Conservation (phyloP, 2,329 filamentous ascomycete genomes). For the Penicillium sp. region DNA sequence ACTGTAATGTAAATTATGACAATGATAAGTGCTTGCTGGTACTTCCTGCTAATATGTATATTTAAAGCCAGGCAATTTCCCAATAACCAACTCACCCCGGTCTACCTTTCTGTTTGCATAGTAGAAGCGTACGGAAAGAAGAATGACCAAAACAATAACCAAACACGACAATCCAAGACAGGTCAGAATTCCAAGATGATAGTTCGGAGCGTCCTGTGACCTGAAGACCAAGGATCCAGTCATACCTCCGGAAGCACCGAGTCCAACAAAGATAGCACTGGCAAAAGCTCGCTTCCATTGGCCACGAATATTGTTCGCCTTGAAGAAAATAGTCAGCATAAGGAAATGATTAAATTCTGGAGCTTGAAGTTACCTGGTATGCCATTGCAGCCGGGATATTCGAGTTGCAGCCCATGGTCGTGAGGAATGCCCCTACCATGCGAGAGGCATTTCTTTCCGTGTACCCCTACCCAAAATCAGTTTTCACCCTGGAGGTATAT, state of each 20-base stretch:
- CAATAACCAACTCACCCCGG: conserved; percentile 34
- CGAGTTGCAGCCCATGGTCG: conserved; percentile 27
- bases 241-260: conserved; percentile 14
- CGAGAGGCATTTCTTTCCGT: conserved; percentile 20
- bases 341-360: no score
- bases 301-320: conserved; percentile 34
- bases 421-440: conserved; percentile 33
- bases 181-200: conserved; percentile 16
- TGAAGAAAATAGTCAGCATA: neutral
- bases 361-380: conserved; percentile 18
- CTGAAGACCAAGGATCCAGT: conserved; percentile 14
- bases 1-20: no score
- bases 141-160: conserved; percentile 24
- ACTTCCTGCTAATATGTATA: conserved; percentile 23
- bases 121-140: conserved; percentile 31
- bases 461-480: conserved; percentile 13
- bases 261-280: conserved; percentile 20
- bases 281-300: conserved; percentile 29
- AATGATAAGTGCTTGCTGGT: no score
- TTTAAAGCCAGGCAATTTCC: conserved; percentile 33
- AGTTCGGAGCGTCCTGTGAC: conserved; percentile 11
- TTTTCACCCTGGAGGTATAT: neutral
- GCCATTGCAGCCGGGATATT: conserved; percentile 34
- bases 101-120: conserved; percentile 34
- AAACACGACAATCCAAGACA: conserved; percentile 14